phyloP scores from a whole-genome alignment of 1,284 basidiomycete species.

The Malassezia arunalokei region DNA sequence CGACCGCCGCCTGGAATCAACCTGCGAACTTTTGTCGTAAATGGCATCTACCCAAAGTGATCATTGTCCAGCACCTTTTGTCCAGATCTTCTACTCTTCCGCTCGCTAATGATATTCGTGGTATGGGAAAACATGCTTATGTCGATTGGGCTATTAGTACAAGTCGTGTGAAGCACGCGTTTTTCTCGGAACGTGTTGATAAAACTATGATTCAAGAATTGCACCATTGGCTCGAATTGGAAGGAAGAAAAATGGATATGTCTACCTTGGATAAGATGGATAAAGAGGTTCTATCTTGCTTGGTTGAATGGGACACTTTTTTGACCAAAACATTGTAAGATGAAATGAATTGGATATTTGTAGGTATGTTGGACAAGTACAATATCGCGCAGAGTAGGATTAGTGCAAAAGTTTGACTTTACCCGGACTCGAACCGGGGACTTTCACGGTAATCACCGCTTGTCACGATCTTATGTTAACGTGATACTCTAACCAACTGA shows the following conservation, averaged over 20 bases:
- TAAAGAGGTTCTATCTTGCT: neutral
- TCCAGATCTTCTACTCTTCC: neutral
- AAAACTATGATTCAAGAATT: neutral
- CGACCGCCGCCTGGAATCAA: neutral
- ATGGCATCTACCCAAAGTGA: neutral
- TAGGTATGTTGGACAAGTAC: neutral
- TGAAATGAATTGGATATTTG: neutral
- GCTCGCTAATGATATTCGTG: conserved; percentile 1
- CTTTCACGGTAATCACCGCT: conserved; percentile 12
- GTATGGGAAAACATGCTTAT: conserved; percentile 1
- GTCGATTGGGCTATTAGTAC: conserved; percentile 1
- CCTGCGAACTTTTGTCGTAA: neutral
- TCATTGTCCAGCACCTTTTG: conserved; percentile 1
- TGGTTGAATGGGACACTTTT: neutral
- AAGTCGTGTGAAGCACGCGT: neutral
- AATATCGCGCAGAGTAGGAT: neutral
- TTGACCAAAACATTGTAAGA: neutral
- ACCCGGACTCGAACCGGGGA: conserved; percentile 19
- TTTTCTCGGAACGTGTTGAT: neutral
- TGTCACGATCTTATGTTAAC: conserved; percentile 12
- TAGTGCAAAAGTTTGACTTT: conserved; percentile 7
- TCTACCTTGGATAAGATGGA: neutral
- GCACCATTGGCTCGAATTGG: neutral
- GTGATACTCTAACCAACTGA: conserved; percentile 19
- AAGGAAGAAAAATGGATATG: neutral